Percentiles rank a stretch among this genome's conserved stretches.
phyloP scores from a whole-genome alignment of 768 basidiomycete species.

The Sporobolomyces roseus region DNA sequence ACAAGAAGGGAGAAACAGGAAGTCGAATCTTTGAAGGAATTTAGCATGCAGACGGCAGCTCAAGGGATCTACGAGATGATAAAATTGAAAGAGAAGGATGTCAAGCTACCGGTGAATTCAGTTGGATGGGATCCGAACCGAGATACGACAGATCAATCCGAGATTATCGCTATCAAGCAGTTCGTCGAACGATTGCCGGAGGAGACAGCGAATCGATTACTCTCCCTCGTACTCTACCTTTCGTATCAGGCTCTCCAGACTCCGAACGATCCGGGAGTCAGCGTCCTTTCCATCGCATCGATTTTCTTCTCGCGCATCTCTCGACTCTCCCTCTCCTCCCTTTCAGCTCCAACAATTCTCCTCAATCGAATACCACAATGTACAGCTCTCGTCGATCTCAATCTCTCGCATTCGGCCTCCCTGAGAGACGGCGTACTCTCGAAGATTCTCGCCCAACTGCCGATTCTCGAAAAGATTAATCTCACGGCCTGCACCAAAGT shows the following conservation, averaged over 20 bases:
- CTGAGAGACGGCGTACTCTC: slow-evolving; percentile 31
- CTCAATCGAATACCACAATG: slow-evolving; percentile 34
- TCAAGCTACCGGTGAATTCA: background rate
- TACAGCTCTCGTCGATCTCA: slow-evolving; percentile 31
- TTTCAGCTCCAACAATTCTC: slow-evolving; percentile 27
- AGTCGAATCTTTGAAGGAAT: slow-evolving; percentile 1
- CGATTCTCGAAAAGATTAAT: slow-evolving; percentile 31
- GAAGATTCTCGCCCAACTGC: slow-evolving; percentile 30
- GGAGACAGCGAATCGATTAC: slow-evolving; percentile 20
- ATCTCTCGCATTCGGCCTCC: slow-evolving; percentile 21
- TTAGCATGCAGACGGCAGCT: background rate
- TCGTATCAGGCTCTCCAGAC: slow-evolving; percentile 4
- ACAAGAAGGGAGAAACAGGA: background rate
- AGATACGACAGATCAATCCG: background rate
- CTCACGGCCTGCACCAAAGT: slow-evolving; percentile 40
- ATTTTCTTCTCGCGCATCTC: slow-evolving; percentile 35
- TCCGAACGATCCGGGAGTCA: slow-evolving; percentile 8
- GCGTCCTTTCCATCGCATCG: slow-evolving; percentile 21
- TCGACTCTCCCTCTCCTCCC: slow-evolving; percentile 16
- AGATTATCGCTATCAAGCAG: background rate
- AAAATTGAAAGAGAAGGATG: background rate
- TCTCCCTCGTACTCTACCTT: slow-evolving; percentile 15
- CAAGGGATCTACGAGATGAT: slow-evolving; percentile 10
- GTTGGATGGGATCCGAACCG: slow-evolving; percentile 31
- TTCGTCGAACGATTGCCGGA: slow-evolving; percentile 13